Evolutionary conservation across 73 alveolate species (phyloP).

Genomic region (Tetrahymena thermophila): DNA sequence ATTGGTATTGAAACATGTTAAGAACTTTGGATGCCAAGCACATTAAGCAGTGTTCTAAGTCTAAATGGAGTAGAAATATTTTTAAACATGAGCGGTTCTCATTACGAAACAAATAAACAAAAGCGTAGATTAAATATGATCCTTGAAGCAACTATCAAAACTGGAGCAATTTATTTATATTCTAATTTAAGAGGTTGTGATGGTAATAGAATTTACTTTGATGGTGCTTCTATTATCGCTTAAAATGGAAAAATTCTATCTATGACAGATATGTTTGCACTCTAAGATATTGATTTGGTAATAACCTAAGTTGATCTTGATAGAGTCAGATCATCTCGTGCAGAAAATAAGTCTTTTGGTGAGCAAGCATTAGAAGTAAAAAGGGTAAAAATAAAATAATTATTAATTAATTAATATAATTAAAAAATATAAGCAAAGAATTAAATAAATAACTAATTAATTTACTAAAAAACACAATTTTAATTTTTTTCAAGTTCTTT

Average conservation of each 20-base stretch:
- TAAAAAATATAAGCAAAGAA: too few species aligned
- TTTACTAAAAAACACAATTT: neutral
- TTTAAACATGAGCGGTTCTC: constrained; percentile 60
- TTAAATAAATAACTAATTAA: neutral
- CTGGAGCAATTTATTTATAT: constrained; percentile 63
- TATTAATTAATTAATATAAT: neutral
- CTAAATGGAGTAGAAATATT: constrained; percentile 75
- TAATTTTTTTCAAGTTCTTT: too few species aligned
- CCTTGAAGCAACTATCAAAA: constrained; percentile 31
- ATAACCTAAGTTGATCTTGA: constrained; percentile 68
- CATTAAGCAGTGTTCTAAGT: constrained; percentile 21
- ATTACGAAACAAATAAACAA: constrained; percentile 46
- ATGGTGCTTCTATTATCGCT: constrained; percentile 74
- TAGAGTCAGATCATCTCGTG: constrained; percentile 62
- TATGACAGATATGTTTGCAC: constrained; percentile 61
- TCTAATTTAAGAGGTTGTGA: constrained; percentile 69
- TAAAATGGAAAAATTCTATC: constrained; percentile 77
- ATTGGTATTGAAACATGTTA: constrained; percentile 76
- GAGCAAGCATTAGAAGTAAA: neutral
- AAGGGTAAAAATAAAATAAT: neutral
- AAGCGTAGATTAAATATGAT: constrained; percentile 46
- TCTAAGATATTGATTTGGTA: constrained; percentile 72
- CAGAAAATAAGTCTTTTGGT: constrained; percentile 7
- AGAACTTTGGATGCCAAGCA: constrained; percentile 69
- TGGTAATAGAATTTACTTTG: constrained; percentile 81